A percentile compares a stretch with the other conserved stretches of the same genome.
Conservation (phyloP, 257 asterid species). For the Solanum peruvianum region DNA sequence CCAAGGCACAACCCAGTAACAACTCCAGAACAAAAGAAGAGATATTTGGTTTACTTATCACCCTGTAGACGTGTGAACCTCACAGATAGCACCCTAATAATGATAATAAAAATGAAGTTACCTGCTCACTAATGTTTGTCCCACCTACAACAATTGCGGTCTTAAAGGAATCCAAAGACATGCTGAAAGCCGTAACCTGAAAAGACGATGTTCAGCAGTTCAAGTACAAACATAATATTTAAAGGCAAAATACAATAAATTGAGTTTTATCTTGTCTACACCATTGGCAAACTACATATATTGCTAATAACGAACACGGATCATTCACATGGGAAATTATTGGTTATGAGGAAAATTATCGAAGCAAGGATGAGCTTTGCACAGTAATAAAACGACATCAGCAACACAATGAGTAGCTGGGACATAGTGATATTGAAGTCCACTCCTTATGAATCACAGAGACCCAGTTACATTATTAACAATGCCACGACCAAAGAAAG, state of each 20-base stretch:
- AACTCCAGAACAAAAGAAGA: background rate
- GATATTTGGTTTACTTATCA: background rate
- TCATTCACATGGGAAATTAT: background rate
- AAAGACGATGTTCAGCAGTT: slow-evolving; percentile 3
- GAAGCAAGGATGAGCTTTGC: background rate
- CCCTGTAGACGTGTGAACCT: background rate
- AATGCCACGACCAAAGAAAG: background rate
- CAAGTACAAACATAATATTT: background rate
- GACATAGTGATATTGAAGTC: background rate
- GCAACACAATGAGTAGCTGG: background rate
- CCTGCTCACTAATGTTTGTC: slow-evolving; percentile 81
- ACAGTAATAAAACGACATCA: background rate
- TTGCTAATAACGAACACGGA: background rate
- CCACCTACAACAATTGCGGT: slow-evolving; percentile 92
- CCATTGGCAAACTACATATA: background rate
- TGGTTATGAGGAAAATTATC: background rate
- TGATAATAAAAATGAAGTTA: slow-evolving; percentile 5
- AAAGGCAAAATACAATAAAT: background rate
- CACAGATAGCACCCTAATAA: background rate
- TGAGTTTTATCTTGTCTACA: background rate
- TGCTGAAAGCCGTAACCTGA: slow-evolving; percentile 88
- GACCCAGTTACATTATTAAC: background rate
- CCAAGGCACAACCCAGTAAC: background rate
- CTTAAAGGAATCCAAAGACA: slow-evolving; percentile 59
- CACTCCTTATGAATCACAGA: background rate